These are phyloP conservation scores for Eimeria praecox DNA, from an alignment of 169 alveolate genomes.

Conservation along the genomic window DNA sequence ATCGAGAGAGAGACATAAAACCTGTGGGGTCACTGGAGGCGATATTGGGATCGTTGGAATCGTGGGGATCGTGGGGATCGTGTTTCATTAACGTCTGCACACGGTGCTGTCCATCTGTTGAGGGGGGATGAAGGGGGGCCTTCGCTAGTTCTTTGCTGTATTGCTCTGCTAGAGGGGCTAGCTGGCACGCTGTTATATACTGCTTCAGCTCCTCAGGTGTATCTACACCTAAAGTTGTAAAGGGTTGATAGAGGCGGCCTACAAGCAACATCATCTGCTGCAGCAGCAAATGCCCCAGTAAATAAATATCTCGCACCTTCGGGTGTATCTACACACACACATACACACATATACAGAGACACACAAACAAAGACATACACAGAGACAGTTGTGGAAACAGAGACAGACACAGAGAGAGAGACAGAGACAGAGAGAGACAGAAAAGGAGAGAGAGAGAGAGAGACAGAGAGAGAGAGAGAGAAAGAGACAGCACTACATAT, in stretches of 20 bases:
- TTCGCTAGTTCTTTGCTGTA: slow-evolving; percentile 5
- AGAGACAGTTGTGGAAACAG: too few species aligned
- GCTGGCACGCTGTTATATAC: slow-evolving; percentile 50
- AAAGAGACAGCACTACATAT: not conserved
- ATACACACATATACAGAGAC: too few species aligned
- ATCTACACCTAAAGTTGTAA: slow-evolving; percentile 50
- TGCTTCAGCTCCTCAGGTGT: slow-evolving; percentile 39
- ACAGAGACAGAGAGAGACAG: too few species aligned
- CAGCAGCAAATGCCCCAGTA: slow-evolving; percentile 54
- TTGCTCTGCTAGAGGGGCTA: slow-evolving; percentile 44
- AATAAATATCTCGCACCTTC: not conserved
- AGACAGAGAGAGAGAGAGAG: too few species aligned
- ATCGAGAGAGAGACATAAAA: slow-evolving; percentile 31
- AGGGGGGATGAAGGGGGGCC: slow-evolving; percentile 28
- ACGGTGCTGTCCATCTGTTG: not conserved
- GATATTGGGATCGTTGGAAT: not conserved
- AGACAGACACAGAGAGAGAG: too few species aligned
- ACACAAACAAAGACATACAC: too few species aligned
- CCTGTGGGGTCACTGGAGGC: not conserved
- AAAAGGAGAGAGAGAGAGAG: too few species aligned
- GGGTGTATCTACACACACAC: slow-evolving; percentile 28
- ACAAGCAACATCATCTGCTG: slow-evolving; percentile 67
- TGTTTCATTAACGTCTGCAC: slow-evolving; percentile 6
- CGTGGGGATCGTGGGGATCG: not conserved
- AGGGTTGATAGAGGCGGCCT: slow-evolving; percentile 48